Base-by-base conservation (phyloP, 1,139 yeast species). In the Arxiozyma slooffiae region DNA sequence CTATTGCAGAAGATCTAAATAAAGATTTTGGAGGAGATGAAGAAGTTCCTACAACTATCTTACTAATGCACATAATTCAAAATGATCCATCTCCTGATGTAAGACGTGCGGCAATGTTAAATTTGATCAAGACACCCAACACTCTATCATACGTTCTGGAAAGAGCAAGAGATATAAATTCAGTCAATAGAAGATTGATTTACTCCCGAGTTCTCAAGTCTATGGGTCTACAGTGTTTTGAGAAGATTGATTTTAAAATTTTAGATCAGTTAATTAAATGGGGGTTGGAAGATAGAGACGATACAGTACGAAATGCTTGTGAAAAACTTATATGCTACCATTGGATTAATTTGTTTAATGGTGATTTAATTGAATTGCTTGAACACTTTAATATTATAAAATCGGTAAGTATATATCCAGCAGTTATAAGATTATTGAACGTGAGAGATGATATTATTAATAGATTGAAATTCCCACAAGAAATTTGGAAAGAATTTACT, bases 231-330 rank as follows among this genome's bases (percentile, higher is more conserved):
- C 44, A 56, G 4, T 56, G 61, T 22, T 82, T 85, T 62, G 71
- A 82, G 48, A 72, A 75, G 7, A 70, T 92, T 6, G 80, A 79
- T 48, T 71, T 78, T 45, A 72, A 72, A n/a, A 73, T 78, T 48
- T 71, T 96, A 48, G 92, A 85, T 53, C 76, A 77, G 55, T 66
- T 92, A 22, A 71, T 92, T 36, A 74, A 75, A 47, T 86, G 95
- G 89, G 98, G 98, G 1, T 72, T 92, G 48, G 80, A 80, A 56
- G 98, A 92, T 67, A 79, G 97, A 57, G 96, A 90, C 55, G 79
- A 75, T 7, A 61, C 74, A 6, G 97, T 92, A 1, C 74, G 80
- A 55, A 71, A 71, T 30, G 94, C 96, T 0, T 89, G 96, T 2
- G 70, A 76, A 0, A 79, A 79, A 55, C 77, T 89, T 81, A 75